These are phyloP conservation scores for Fagus crenata DNA, from an alignment of 306 rosid genomes.

Conservation along the genomic window DNA sequence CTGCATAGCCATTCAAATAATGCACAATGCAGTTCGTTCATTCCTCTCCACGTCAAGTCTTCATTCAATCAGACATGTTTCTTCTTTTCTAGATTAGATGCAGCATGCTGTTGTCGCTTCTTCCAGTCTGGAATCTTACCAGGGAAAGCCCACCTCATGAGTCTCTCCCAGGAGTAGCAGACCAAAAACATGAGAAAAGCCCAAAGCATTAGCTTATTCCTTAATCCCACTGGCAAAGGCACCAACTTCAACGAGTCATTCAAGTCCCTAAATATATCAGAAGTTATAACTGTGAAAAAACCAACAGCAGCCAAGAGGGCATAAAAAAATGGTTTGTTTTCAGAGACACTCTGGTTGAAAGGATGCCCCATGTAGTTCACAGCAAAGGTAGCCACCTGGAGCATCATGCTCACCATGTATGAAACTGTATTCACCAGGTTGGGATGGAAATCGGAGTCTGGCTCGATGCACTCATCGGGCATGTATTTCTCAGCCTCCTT, in stretches of 20 bases:
- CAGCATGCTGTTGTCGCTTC: constrained; percentile 71
- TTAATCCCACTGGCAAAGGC: constrained; percentile 80
- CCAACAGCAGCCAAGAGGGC: constrained; percentile 72
- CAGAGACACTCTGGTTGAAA: constrained; percentile 91
- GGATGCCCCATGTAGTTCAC: constrained; percentile 99
- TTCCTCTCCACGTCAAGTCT: constrained; percentile 6
- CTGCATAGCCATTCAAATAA: constrained; percentile 24
- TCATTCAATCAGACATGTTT: constrained; percentile 52
- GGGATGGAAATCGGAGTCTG: constrained; percentile 89
- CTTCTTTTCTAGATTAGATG: constrained; percentile 66
- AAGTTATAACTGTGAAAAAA: constrained; percentile 82
- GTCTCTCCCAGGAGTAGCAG: constrained; percentile 91
- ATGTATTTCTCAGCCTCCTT: constrained; percentile 87
- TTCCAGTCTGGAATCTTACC: constrained; percentile 90
- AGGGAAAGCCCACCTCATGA: constrained; percentile 85
- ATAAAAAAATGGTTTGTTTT: constrained; percentile 78
- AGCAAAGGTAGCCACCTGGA: constrained; percentile 99
- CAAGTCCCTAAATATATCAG: constrained; percentile 79
- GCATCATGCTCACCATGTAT: constrained; percentile 98
- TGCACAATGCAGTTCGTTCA: constrained; percentile 8
- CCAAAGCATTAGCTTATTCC: constrained; percentile 80
- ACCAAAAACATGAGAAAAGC: constrained; percentile 76
- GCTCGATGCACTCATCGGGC: constrained; percentile 98
- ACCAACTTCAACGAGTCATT: constrained; percentile 89
- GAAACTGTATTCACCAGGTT: constrained; percentile 96